Conservation (phyloP, 345 rosid species). For the Luvunga scandens region DNA sequence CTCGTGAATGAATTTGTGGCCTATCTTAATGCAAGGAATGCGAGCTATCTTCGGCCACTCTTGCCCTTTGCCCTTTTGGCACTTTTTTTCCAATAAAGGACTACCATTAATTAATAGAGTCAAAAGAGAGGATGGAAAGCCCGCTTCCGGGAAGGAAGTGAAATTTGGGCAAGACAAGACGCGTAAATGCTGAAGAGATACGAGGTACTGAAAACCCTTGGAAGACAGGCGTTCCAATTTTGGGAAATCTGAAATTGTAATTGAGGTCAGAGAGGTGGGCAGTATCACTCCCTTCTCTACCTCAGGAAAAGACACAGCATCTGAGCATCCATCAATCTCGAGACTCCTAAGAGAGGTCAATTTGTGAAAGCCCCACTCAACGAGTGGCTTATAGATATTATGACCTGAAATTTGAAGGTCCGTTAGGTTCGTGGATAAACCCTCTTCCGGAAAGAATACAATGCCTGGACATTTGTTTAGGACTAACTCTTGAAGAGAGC, state of each 20-base stretch:
- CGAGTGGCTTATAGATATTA: not conserved
- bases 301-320: not conserved
- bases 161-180: not conserved
- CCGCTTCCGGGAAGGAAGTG: too few relatives aligned
- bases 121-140: too few relatives aligned
- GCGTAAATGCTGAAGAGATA: not conserved
- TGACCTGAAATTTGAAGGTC: not conserved
- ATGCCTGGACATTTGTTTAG: not conserved
- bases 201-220: not conserved
- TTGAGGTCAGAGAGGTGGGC: not conserved
- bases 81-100: too few relatives aligned
- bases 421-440: not conserved
- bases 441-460: not conserved
- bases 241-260: not conserved
- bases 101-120: too few relatives aligned
- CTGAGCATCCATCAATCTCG: not conserved
- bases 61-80: too few relatives aligned
- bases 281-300: not conserved
- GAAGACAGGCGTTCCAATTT: not conserved
- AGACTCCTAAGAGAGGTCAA: not conserved
- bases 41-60: too few relatives aligned
- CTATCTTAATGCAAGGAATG: too few relatives aligned
- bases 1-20: too few relatives aligned
- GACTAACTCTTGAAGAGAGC: not conserved
- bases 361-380: conserved; percentile 11